phyloP scores from a whole-genome alignment of 2,329 filamentous ascomycete species.

The Microsporum ferrugineum region DNA sequence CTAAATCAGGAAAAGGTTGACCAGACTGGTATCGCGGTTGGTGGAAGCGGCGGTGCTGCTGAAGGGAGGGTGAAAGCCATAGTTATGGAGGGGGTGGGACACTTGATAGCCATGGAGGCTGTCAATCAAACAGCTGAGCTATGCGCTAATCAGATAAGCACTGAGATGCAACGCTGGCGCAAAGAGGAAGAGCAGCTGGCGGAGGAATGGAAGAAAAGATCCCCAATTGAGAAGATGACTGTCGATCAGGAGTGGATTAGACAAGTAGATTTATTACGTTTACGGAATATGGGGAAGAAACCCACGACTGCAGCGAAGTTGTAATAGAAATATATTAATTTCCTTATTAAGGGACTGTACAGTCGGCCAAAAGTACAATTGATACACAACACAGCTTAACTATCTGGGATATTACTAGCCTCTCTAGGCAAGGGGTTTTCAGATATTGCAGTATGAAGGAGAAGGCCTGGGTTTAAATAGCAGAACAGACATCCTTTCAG shows the following conservation, averaged over 20 bases:
- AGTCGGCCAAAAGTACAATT: no score
- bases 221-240: conserved; percentile 44
- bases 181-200: conserved; percentile 47
- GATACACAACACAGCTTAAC: no score
- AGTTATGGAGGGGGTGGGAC: conserved; percentile 54
- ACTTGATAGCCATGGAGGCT: conserved; percentile 75
- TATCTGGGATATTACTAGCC: no score
- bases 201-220: conserved; percentile 42
- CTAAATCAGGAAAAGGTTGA: conserved; percentile 33
- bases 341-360: no score
- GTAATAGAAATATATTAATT: conserved; percentile 10
- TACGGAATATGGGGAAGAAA: conserved; percentile 1
- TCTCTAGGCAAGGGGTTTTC: no score
- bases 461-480: no score
- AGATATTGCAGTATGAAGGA: no score
- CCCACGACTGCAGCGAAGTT: conserved; percentile 18
- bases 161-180: conserved; percentile 48
- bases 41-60: conserved; percentile 44
- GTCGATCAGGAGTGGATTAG: conserved; percentile 43
- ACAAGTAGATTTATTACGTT: conserved; percentile 12
- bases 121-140: conserved; percentile 54
- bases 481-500: no score
- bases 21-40: conserved; percentile 29
- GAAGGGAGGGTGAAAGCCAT: conserved; percentile 57
- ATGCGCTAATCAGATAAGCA: conserved; percentile 45